phyloP scores from a whole-genome alignment of 2,329 filamentous ascomycete genomes.

The Zymoseptoria crescenta region DNA sequence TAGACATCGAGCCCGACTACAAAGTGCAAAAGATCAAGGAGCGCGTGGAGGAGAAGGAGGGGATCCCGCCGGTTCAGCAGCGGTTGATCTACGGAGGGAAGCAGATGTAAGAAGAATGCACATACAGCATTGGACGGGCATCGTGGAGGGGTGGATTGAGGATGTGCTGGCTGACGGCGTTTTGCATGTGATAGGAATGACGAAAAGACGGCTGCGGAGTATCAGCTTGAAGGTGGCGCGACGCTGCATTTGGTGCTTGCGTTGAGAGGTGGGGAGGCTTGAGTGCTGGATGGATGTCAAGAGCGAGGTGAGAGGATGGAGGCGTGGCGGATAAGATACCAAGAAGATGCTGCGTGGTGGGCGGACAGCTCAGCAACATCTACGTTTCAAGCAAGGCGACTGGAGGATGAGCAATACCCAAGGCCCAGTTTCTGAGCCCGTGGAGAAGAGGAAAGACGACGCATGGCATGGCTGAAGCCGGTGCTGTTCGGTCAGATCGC shows the following conservation, averaged over 20 bases:
- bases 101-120: conserved; percentile 65
- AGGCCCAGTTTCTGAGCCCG: neutral
- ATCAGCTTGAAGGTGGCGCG: conserved; percentile 81
- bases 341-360: neutral
- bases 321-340: neutral
- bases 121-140: neutral
- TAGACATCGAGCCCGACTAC: conserved; percentile 91
- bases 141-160: neutral
- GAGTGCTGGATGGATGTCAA: neutral
- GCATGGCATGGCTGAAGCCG: neutral
- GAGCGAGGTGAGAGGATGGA: neutral
- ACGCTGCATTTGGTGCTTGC: conserved; percentile 94
- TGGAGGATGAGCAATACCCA: neutral
- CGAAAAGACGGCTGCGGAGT: conserved; percentile 87
- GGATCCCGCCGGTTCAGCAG: conserved; percentile 94
- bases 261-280: conserved; percentile 63
- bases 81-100: conserved; percentile 94
- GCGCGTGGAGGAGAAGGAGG: conserved; percentile 97
- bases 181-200: conserved; percentile 60
- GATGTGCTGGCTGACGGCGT: neutral
- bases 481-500: neutral
- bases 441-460: neutral
- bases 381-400: neutral
- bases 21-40: conserved; percentile 98
- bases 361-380: neutral